Base-by-base conservation (phyloP, 176 grass and related monocot genomes). In the Phragmites australis region DNA sequence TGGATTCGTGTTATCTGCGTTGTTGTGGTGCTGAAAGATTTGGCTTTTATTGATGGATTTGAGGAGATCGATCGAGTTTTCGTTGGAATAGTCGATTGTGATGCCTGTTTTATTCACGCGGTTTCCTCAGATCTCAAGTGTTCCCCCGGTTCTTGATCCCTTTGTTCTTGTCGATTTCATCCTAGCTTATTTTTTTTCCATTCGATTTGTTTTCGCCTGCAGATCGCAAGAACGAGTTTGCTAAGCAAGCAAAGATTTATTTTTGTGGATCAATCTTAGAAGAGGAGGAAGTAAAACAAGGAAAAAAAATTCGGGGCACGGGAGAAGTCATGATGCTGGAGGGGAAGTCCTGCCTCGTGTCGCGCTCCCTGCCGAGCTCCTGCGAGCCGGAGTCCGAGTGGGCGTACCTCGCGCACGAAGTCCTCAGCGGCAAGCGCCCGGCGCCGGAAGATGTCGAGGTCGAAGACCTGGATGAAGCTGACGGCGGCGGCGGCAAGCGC, bases 291-390 rank as follows among this genome's bases (percentile, higher is more conserved):
- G 55, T 54, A 54, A 88, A 53, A 52, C 3, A 18, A 46, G 49
- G 65, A 22, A 46, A 40, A 59, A 30, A 65, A 52, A 40, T 69
- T 50, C 30, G 23, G 62, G 71, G 50, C 65, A 21, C 58, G 81
- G 70, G 22, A 27, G 74, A 47, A 40, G 52, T 17, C 84, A 88
- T 83, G 71, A 92, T 97, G 94, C 88, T 97, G 78, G 94, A 97
- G 51, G 91, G 83, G 70, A 86, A 97, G 32, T 74, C 85, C 61
- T 89, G 70, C 85, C 86, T 86, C 74, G 66, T 84, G 52, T 81
- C 84, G 15, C 89, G 87, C 82, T 83, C 86, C 68, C 79, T 86
- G 67, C 88, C 83, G 71, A 75, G 41, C 88, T 88, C 81, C 88
- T 88, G 83, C 82, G 80, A 89, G 14, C 69, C 66, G 68, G 85